These are phyloP conservation scores for Exsudoporus floridanus DNA, from an alignment of 1,284 basidiomycete genomes.

Conservation along the genomic window DNA sequence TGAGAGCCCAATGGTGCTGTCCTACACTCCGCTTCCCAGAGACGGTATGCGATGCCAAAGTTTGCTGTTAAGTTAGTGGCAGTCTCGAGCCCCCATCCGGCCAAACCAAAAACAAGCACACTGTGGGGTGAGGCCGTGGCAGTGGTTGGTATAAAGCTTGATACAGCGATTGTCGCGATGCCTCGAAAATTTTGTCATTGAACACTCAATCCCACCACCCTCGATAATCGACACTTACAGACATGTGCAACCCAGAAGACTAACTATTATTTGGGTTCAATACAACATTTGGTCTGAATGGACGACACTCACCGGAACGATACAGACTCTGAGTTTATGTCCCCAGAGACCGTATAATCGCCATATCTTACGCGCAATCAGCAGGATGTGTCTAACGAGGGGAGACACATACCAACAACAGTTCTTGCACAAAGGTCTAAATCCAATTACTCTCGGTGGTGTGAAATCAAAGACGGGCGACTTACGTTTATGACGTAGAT, in stretches of 20 bases:
- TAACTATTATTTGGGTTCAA: constrained; percentile 11
- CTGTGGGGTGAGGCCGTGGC: constrained; percentile 2
- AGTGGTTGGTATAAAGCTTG: constrained; percentile 14
- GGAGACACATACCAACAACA: constrained; percentile 12
- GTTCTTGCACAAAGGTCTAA: constrained; percentile 22
- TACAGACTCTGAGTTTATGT: constrained; percentile 9
- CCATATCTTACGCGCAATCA: constrained; percentile 20
- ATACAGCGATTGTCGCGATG: constrained; percentile 17
- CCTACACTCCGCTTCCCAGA: constrained; percentile 12
- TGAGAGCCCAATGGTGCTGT: constrained; percentile 8
- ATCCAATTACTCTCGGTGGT: neutral
- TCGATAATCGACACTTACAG: constrained; percentile 12
- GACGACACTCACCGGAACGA: constrained; percentile 12
- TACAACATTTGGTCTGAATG: neutral
- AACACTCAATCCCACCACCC: neutral
- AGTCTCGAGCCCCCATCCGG: constrained; percentile 23
- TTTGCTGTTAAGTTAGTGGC: constrained; percentile 19
- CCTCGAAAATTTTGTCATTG: constrained; percentile 5
- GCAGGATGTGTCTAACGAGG: neutral
- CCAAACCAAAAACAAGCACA: constrained; percentile 11
- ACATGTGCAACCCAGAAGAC: constrained; percentile 19
- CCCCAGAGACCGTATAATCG: constrained; percentile 22
- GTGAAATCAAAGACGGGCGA: neutral
- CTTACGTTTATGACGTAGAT: constrained; percentile 23
- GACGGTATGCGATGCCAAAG: constrained; percentile 22